phyloP scores from a whole-genome alignment of 2,329 filamentous ascomycete genomes.

The Nemania sp. region DNA sequence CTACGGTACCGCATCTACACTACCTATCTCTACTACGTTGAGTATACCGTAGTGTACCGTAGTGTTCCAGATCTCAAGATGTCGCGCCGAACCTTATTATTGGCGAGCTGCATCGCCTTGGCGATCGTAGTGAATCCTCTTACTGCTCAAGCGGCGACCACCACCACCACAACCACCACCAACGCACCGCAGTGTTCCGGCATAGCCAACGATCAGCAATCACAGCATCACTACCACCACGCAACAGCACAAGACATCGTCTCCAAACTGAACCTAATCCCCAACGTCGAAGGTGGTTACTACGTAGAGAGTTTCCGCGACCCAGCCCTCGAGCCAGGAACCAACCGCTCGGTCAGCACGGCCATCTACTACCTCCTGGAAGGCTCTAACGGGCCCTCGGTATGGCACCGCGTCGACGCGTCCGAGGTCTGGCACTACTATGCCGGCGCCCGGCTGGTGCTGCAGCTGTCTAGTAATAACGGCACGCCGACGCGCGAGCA shows the following conservation, averaged over 20 bases:
- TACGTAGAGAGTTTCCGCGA: constrained; percentile 53
- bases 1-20: too few relatives aligned
- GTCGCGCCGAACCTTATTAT: constrained; percentile 3
- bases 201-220: too few relatives aligned
- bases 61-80: not conserved
- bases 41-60: too few relatives aligned
- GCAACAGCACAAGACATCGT: constrained; percentile 50
- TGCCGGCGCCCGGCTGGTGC: constrained; percentile 52
- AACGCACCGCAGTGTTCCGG: too few relatives aligned
- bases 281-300: constrained; percentile 55
- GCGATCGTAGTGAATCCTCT: constrained; percentile 4
- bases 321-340: constrained; percentile 23
- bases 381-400: constrained; percentile 45
- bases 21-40: too few relatives aligned
- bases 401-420: constrained; percentile 56
- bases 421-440: constrained; percentile 59
- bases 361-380: constrained; percentile 55
- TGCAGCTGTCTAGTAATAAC: constrained; percentile 50
- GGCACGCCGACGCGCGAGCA: constrained; percentile 42
- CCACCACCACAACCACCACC: not conserved
- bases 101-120: constrained; percentile 17
- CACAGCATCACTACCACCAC: not conserved
- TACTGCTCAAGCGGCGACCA: not conserved
- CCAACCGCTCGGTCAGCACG: constrained; percentile 50
- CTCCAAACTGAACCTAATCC: constrained; percentile 45